phyloP scores from a whole-genome alignment of 2,329 filamentous ascomycete species.

The Bipolaris bicolor region DNA sequence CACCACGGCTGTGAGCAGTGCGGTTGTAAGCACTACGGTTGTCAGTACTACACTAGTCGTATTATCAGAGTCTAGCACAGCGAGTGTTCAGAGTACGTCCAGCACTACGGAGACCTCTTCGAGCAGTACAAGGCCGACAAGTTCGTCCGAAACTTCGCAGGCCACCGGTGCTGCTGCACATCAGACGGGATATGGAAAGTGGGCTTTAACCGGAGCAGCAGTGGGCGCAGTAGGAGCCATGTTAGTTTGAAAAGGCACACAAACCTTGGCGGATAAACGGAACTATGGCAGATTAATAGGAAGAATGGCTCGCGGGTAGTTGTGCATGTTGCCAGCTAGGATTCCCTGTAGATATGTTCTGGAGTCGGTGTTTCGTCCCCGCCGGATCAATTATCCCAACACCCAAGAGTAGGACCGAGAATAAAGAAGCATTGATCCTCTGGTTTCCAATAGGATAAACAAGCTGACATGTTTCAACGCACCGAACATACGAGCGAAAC shows the following conservation, averaged over 20 bases:
- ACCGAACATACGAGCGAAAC: background rate
- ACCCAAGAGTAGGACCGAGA: background rate
- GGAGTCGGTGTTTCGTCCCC: background rate
- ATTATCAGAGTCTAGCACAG: background rate
- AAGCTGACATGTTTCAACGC: background rate
- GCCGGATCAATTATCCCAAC: background rate
- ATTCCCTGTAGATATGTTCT: background rate
- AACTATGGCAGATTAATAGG: too few species aligned
- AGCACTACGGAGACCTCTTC: slow-evolving; percentile 1
- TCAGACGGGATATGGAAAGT: slow-evolving; percentile 9
- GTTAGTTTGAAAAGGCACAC: slow-evolving; percentile 13
- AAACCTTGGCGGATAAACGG: too few species aligned
- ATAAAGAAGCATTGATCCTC: background rate
- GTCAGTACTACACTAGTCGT: background rate
- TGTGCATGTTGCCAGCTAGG: background rate
- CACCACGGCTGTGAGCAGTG: background rate
- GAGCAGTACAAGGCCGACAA: slow-evolving; percentile 3
- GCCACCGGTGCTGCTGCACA: slow-evolving; percentile 8
- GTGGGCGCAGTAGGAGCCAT: slow-evolving; percentile 28
- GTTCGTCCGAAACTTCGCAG: background rate
- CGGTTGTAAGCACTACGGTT: background rate
- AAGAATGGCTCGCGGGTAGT: too few species aligned
- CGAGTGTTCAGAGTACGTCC: background rate
- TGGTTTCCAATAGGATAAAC: background rate
- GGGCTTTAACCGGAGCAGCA: slow-evolving; percentile 25